These are phyloP conservation scores for Acacia crassicarpa DNA, from an alignment of 306 rosid genomes.

Conservation along the genomic window DNA sequence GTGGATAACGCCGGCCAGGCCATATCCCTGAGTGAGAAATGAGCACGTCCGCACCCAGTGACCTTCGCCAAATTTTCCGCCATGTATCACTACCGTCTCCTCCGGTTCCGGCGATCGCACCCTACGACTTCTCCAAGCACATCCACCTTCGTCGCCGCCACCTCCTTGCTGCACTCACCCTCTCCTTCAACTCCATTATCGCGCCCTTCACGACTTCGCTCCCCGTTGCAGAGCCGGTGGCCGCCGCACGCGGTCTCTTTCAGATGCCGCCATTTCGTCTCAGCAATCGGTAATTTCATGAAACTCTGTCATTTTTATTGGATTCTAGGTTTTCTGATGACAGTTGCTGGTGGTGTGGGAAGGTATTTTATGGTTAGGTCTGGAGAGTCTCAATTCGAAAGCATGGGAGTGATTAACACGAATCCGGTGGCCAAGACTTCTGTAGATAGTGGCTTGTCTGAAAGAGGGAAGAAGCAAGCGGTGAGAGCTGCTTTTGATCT, in stretches of 20 bases:
- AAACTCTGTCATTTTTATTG: not conserved
- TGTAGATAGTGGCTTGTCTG: conserved; percentile 77
- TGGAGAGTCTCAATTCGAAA: conserved; percentile 88
- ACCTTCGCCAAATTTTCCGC: conserved; percentile 6
- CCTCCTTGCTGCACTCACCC: conserved; percentile 38
- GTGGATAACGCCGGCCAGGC: conserved; percentile 10
- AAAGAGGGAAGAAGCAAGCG: conserved; percentile 75
- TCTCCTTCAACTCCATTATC: conserved; percentile 33
- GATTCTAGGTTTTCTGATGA: not conserved
- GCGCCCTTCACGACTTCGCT: not conserved
- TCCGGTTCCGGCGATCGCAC: conserved; percentile 26
- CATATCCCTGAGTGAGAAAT: conserved; percentile 6
- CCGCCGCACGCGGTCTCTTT: conserved; percentile 55
- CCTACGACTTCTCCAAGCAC: not conserved
- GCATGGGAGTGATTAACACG: conserved; percentile 78
- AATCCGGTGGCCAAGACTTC: conserved; percentile 92
- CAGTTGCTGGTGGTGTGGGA: conserved; percentile 25
- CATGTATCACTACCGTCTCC: conserved; percentile 17
- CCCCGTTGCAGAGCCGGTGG: conserved; percentile 32
- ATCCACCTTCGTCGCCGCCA: conserved; percentile 41
- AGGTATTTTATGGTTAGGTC: conserved; percentile 93
- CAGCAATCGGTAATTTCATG: conserved; percentile 42
- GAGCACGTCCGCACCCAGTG: conserved; percentile 28
- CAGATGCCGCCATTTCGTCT: conserved; percentile 60
- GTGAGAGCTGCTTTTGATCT: conserved; percentile 71